Percentiles rank a stretch among this genome's conserved stretches.
Conservation (phyloP, 2,329 filamentous ascomycete species). For the Furcasterigmium sp. region DNA sequence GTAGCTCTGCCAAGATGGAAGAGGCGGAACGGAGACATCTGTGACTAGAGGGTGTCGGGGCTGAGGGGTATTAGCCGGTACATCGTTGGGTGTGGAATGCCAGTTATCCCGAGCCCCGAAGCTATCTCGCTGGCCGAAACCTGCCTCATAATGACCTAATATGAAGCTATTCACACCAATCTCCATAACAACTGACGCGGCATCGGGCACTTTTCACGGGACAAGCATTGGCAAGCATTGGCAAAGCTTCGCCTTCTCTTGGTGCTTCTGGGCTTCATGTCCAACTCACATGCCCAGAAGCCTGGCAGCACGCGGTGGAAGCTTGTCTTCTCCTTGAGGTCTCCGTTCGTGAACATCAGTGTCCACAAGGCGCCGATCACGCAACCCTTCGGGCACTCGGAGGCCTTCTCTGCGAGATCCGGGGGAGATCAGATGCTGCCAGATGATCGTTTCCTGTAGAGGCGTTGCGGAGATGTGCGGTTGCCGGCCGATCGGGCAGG, state of each 20-base stretch:
- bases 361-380: not conserved
- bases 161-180: too few species aligned
- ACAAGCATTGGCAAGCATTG: not conserved
- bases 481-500: too few species aligned
- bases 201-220: not conserved
- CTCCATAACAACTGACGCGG: too few species aligned
- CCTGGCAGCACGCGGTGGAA: too few species aligned
- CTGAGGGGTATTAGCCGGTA: too few species aligned
- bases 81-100: too few species aligned
- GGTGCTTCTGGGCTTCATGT: not conserved
- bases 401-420: not conserved
- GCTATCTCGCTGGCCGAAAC: too few species aligned
- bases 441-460: not conserved
- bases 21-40: not conserved
- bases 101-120: not conserved
- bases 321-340: too few species aligned
- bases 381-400: not conserved
- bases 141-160: too few species aligned
- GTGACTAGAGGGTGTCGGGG: too few species aligned
- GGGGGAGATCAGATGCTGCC: not conserved
- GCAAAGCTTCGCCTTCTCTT: constrained; percentile 1
- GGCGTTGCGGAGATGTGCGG: too few species aligned
- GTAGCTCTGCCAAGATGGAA: not conserved
- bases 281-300: not conserved
- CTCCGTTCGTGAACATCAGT: not conserved